These are phyloP conservation scores for Acanthamoeba rhysodes DNA, from an alignment of 208 protist species.

Conservation along the genomic window DNA sequence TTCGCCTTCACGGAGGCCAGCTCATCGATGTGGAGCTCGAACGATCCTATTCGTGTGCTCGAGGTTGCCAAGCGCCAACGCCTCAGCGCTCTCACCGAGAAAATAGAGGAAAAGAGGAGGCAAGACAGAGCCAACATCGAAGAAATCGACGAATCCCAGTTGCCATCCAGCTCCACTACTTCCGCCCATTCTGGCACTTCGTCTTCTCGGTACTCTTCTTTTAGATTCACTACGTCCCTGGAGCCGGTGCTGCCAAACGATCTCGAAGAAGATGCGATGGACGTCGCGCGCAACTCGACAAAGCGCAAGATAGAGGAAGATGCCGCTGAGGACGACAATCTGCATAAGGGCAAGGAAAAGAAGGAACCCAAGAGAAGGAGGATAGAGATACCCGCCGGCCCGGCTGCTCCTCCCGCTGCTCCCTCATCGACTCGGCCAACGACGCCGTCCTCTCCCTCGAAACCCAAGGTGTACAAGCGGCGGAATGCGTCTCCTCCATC, in stretches of 20 bases:
- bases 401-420: not conserved
- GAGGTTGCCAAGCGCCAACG: constrained; percentile 41
- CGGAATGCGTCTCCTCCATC: not conserved
- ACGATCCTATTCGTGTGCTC: not conserved
- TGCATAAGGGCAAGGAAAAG: not conserved
- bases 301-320: not conserved
- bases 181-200: not conserved
- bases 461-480: not conserved
- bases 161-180: not conserved
- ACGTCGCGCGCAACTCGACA: not conserved
- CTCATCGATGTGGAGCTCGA: not conserved
- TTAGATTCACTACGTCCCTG: constrained; percentile 31
- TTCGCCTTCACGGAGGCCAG: constrained; percentile 25
- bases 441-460: not conserved
- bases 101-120: not conserved
- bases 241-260: not conserved
- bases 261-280: not conserved
- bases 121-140: not conserved
- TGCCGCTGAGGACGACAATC: not conserved
- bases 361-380: not conserved
- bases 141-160: constrained; percentile 4
- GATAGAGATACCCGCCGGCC: constrained; percentile 26
- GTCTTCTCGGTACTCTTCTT: not conserved
- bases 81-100: not conserved
- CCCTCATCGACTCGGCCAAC: not conserved